Base-by-base conservation (phyloP, 805 yeast genomes). In the Dipodascus albidus region DNA sequence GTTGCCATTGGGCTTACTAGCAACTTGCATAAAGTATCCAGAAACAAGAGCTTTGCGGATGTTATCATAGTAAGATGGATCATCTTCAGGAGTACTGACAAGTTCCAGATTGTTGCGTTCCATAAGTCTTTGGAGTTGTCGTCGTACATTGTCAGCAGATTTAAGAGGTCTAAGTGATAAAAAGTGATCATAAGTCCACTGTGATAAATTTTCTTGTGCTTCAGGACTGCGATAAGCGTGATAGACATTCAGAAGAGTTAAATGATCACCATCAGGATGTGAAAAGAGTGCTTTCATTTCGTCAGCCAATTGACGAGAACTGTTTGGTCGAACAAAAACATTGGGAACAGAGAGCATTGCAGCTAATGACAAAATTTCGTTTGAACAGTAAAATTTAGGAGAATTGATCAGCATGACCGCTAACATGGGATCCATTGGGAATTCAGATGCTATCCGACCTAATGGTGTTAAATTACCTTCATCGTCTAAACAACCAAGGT, bases 1-100 rank as follows among this genome's bases (percentile, higher is more conserved):
- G 47, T 79, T 76, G 41, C 87, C 82, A 22, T 47, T 47, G 9
- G 49, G 49, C 74, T 87, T 87, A 72, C 90, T 93, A 33, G 97
- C 98, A 53, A 87, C 95, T 73, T 93, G 99, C 98, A 93, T 90
- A 74, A 93, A 93, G 68, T 89, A 90, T 1, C 99, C 99, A n/a
- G 87, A 79, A 2, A 87, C 77, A 55, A 93, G 70, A 0, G 98
- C 96, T 67, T 85, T 86, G 54, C 95, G 77, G 58, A 93, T 82
- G 62, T 87, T 85, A 60, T 78, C 82, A 68, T 82, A 83, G 70
- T 87, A 89, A 47, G 66, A 64, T 51, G 78, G 79, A 62, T 81
- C 83, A 23, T 79, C 85, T 57, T 70, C 77, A 44, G 85, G 82
- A 1, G 88, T 83, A 50, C 88, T 79, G 55, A 78, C 75, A 53